These are phyloP conservation scores for Secale cereale DNA, from an alignment of 176 grass and related monocot genomes.

Conservation along the genomic window DNA sequence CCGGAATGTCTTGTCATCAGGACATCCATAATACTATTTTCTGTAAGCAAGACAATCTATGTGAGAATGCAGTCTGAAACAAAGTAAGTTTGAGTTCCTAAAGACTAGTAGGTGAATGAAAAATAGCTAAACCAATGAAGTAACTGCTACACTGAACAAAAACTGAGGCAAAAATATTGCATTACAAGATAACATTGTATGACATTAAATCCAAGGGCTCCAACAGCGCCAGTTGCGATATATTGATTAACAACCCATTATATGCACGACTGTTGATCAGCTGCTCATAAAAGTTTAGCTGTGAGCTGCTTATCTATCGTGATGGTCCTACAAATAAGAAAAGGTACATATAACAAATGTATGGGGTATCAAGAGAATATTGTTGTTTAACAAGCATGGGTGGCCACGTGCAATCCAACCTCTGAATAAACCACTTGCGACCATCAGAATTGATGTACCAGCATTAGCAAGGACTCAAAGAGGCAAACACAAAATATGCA, in stretches of 20 bases:
- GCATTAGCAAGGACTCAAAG: neutral
- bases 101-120: too few species aligned
- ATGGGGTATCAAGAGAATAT: neutral
- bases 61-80: slow-evolving; percentile 23
- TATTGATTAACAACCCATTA: neutral
- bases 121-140: slow-evolving; percentile 11
- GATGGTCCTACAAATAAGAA: neutral
- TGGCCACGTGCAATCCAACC: neutral
- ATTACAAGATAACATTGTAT: slow-evolving; percentile 5
- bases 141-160: neutral
- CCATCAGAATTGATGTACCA: neutral
- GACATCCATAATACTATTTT: slow-evolving; percentile 82
- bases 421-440: slow-evolving; percentile 7
- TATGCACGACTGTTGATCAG: neutral
- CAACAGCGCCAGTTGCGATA: neutral
- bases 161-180: neutral
- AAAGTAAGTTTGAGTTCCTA: slow-evolving; percentile 8
- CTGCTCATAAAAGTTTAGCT: neutral
- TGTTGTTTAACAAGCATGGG: neutral
- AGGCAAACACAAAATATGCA: neutral
- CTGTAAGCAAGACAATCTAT: slow-evolving; percentile 51
- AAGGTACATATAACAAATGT: neutral
- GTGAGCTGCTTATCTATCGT: neutral
- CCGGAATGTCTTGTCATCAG: slow-evolving; percentile 81
- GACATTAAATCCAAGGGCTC: neutral